phyloP scores from a whole-genome alignment of 2,329 filamentous ascomycete species.

The Zarea fungicola region DNA sequence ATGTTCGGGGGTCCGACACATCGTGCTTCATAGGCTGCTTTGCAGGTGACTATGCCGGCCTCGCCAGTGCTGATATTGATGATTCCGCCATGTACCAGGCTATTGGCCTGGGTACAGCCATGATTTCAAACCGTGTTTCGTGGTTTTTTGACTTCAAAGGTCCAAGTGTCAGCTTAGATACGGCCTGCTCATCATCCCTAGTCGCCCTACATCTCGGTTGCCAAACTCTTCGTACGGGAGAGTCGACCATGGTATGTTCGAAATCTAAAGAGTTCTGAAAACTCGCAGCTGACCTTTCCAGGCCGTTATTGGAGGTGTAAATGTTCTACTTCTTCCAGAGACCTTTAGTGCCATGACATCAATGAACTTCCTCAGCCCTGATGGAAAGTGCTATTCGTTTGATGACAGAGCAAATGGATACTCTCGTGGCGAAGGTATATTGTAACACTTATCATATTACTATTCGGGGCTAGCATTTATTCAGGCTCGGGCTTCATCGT shows the following conservation, averaged over 20 bases:
- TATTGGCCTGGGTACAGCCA: slow-evolving; percentile 22
- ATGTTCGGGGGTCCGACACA: background rate
- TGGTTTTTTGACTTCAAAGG: slow-evolving; percentile 23
- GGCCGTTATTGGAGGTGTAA: slow-evolving; percentile 20
- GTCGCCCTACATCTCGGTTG: slow-evolving; percentile 30
- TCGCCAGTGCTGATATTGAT: background rate
- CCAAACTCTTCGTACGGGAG: slow-evolving; percentile 25
- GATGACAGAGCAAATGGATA: slow-evolving; percentile 42
- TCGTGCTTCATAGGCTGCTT: background rate
- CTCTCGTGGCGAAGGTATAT: slow-evolving; percentile 43
- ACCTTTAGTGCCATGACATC: background rate
- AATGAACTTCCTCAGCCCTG: background rate
- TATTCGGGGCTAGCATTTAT: too few species aligned
- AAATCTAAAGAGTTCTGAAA: background rate
- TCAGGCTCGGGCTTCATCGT: slow-evolving; percentile 29
- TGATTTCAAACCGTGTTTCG: slow-evolving; percentile 34
- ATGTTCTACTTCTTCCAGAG: slow-evolving; percentile 20
- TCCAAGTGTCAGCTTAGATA: background rate
- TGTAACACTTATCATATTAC: too few species aligned
- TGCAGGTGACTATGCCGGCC: background rate
- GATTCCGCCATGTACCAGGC: background rate
- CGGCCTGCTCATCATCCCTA: slow-evolving; percentile 23
- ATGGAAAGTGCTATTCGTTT: slow-evolving; percentile 19
- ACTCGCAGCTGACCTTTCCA: too few species aligned
- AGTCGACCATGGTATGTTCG: slow-evolving; percentile 21